A percentile compares a stretch with the other conserved stretches of the same genome.
phyloP scores from a whole-genome alignment of 352 stramenopile genomes.

The Phytophthora constricta region DNA sequence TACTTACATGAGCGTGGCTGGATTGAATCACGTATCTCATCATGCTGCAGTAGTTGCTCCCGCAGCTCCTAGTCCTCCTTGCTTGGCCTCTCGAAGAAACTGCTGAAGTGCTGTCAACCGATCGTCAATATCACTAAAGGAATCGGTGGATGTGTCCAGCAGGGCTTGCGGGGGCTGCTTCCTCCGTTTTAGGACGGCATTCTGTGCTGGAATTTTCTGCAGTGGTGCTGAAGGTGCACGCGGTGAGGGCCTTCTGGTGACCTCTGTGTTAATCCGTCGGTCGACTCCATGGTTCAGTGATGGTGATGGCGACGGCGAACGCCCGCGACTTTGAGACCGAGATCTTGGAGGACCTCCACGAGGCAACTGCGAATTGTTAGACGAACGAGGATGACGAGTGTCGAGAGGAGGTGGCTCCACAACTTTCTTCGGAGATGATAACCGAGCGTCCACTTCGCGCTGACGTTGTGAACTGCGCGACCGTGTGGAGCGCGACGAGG shows the following conservation, averaged over 20 bases:
- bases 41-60: conserved; percentile 31
- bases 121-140: conserved; percentile 89
- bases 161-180: conserved; percentile 41
- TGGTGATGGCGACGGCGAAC: conserved; percentile 38
- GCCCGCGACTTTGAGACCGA: conserved; percentile 30
- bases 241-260: conserved; percentile 14
- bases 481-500: conserved; percentile 49
- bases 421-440: conserved; percentile 62
- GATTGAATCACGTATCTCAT: conserved; percentile 11
- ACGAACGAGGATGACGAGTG: conserved; percentile 14
- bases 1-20: conserved; percentile 24
- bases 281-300: conserved; percentile 13
- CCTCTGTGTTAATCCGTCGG: too few relatives aligned
- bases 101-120: conserved; percentile 80
- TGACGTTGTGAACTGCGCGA: conserved; percentile 58
- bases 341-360: conserved; percentile 16
- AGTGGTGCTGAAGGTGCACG: conserved; percentile 9
- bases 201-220: conserved; percentile 17
- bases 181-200: conserved; percentile 15
- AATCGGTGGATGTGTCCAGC: conserved; percentile 73
- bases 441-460: conserved; percentile 53
- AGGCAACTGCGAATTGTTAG: conserved; percentile 35
- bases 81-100: conserved; percentile 84
- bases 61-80: conserved; percentile 33
- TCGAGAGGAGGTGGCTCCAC: conserved; percentile 27